Base-by-base conservation (phyloP, 495 filamentous ascomycete genomes). In the Penicillium odoratum region DNA sequence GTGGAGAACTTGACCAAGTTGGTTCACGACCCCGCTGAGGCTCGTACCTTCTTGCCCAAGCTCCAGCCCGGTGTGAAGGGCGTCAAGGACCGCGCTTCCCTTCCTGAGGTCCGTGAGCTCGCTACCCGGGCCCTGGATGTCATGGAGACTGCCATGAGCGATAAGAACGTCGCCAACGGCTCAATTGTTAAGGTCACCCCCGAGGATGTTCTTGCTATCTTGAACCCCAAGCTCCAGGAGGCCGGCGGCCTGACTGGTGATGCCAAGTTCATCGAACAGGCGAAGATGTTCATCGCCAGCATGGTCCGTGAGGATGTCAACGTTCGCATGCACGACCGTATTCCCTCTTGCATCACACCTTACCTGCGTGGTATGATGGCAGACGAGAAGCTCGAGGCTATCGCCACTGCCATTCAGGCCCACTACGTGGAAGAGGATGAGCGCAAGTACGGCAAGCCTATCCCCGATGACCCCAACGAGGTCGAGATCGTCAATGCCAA, bases 1-100 rank as follows among this genome's bases (percentile, higher is more conserved):
- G 91, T 95, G 30, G 94, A 99, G 77, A 99, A 99, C 73, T 74
- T 99, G 76, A 99, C 94, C 48, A 99, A 97, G 79, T 83, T 99
- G 29, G 94, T 99, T 28, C 94, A 99, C 73, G 95, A 99, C 69
- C 94, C 94, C 6, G 84, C 97, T 33, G 94, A 99, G 76, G 94
- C 94, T 18, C 84, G 95, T 44, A 90, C 92, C 59, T 99, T 99
- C 82, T 79, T 99, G 65, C 94, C 94, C 46, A 97, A 96, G 72
- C 85, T 99, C 43, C 90, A 90, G 69, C 94, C 94, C 42, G 94
- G 94, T 83, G 85, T 99, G 16, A 91, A 97, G 81, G 82, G 75
- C 30, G 93, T 98, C 56, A 83, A 89, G 64, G 87, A 92, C 59
- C 83, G 92, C 47, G 93, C 95, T 38, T 94, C 94, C 54, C 83